Percentiles rank a stretch among this genome's conserved stretches.
Evolutionary conservation across 768 basidiomycete genomes (phyloP).

Genomic region (Pulveroboletus sp.): DNA sequence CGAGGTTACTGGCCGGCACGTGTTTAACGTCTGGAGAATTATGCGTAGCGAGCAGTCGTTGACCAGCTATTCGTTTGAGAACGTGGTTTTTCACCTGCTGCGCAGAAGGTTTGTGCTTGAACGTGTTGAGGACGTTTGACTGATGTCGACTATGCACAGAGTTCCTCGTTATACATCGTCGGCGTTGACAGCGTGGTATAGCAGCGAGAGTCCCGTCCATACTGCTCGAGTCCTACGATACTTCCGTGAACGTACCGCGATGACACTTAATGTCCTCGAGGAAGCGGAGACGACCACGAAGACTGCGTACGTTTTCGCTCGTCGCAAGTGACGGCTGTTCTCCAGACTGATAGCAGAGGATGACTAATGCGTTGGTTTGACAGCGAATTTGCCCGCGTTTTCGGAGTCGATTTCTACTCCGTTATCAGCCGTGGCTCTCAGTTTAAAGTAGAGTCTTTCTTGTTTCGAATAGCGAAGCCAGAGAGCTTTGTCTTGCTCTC

Average conservation of each 20-base stretch:
- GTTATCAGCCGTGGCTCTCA: constrained; percentile 94
- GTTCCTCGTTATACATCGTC: constrained; percentile 66
- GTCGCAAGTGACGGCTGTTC: not conserved
- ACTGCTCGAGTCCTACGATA: constrained; percentile 54
- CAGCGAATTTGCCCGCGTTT: constrained; percentile 96
- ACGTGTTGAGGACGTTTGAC: not conserved
- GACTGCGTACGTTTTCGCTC: constrained; percentile 59
- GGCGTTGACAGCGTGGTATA: constrained; percentile 66
- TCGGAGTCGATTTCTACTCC: constrained; percentile 95
- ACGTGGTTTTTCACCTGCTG: constrained; percentile 79
- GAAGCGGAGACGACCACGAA: constrained; percentile 79
- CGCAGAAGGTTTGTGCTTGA: constrained; percentile 53
- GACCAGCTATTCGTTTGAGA: constrained; percentile 83
- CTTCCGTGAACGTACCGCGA: constrained; percentile 55
- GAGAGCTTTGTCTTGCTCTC: constrained; percentile 89
- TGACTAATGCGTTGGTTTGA: not conserved
- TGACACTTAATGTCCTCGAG: constrained; percentile 78
- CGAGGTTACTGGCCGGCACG: constrained; percentile 81
- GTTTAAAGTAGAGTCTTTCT: constrained; percentile 98
- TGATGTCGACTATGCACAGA: constrained; percentile 36
- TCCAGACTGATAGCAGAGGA: not conserved
- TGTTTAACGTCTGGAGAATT: constrained; percentile 89
- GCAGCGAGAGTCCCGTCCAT: constrained; percentile 53
- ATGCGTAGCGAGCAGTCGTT: constrained; percentile 82
- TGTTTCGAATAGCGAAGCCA: constrained; percentile 96